Conservation (phyloP, 2,329 filamentous ascomycete species). For the Zymoseptoria brevis region DNA sequence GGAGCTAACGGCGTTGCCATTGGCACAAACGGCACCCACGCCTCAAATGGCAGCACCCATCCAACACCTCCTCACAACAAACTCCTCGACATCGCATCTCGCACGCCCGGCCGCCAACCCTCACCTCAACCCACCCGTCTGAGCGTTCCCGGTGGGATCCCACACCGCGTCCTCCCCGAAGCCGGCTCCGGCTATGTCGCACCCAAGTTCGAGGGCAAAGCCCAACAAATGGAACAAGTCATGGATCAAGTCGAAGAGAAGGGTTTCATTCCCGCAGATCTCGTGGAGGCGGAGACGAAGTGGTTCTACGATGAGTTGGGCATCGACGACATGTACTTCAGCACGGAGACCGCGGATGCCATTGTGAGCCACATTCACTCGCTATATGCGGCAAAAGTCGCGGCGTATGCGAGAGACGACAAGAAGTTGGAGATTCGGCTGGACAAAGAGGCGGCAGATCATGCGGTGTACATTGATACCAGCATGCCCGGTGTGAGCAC, state of each 20-base stretch:
- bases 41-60: constrained; percentile 6
- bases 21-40: background rate
- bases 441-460: constrained; percentile 89
- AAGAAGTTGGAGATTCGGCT: constrained; percentile 89
- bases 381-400: constrained; percentile 92
- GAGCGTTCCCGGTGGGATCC: constrained; percentile 54
- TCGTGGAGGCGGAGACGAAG: constrained; percentile 75
- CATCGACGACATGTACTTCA: constrained; percentile 98
- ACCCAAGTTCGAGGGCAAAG: constrained; percentile 86
- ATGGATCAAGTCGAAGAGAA: constrained; percentile 70
- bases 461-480: constrained; percentile 98
- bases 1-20: background rate
- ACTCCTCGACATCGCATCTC: constrained; percentile 48
- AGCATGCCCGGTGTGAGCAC: constrained; percentile 78
- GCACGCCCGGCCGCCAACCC: constrained; percentile 55
- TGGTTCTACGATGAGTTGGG: constrained; percentile 99
- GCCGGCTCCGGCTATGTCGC: constrained; percentile 91
- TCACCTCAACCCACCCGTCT: constrained; percentile 86
- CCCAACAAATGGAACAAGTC: constrained; percentile 84
- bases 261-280: constrained; percentile 76
- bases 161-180: constrained; percentile 61
- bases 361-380: constrained; percentile 94
- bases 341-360: constrained; percentile 75
- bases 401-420: constrained; percentile 85
- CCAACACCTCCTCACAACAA: constrained; percentile 40